phyloP scores from a whole-genome alignment of 179 eudicot species.

The Camellia oleifera region DNA sequence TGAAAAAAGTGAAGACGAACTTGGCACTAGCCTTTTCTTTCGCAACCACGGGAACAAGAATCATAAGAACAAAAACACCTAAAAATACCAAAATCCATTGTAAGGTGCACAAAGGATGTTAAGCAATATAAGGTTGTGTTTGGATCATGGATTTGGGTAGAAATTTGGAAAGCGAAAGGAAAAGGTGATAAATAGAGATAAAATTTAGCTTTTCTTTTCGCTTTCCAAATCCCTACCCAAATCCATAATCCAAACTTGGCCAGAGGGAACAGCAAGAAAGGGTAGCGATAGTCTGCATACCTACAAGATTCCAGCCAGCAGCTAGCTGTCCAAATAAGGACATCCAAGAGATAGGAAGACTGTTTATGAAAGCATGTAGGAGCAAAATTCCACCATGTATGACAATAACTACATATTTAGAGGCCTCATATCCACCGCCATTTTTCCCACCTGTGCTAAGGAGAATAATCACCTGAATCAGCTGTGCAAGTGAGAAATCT shows the following conservation, averaged over 20 bases:
- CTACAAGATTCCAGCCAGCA: slow-evolving; percentile 82
- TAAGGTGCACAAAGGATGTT: not conserved
- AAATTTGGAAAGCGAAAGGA: too few species aligned
- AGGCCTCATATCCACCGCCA: slow-evolving; percentile 89
- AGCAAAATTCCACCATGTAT: slow-evolving; percentile 78
- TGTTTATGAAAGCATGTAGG: slow-evolving; percentile 74
- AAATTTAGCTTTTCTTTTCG: too few species aligned
- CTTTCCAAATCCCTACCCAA: too few species aligned
- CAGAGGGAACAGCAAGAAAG: not conserved
- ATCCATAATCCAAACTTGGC: too few species aligned
- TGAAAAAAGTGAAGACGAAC: slow-evolving; percentile 91
- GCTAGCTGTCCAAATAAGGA: slow-evolving; percentile 90
- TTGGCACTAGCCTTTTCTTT: slow-evolving; percentile 68
- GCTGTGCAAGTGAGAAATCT: slow-evolving; percentile 84
- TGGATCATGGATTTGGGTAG: too few species aligned
- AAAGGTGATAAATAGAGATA: too few species aligned
- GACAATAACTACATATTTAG: slow-evolving; percentile 75
- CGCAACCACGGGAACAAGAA: slow-evolving; percentile 73
- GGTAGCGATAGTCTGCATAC: slow-evolving; percentile 31
- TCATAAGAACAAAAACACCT: slow-evolving; percentile 97
- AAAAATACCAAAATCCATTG: slow-evolving; percentile 13
- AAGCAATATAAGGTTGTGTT: not conserved
- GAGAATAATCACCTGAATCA: slow-evolving; percentile 83
- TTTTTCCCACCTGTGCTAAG: slow-evolving; percentile 87
- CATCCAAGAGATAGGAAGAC: slow-evolving; percentile 79